These are phyloP conservation scores for Chlamydomonas eustigma DNA, from an alignment of 139 green algal species.

Conservation along the genomic window DNA sequence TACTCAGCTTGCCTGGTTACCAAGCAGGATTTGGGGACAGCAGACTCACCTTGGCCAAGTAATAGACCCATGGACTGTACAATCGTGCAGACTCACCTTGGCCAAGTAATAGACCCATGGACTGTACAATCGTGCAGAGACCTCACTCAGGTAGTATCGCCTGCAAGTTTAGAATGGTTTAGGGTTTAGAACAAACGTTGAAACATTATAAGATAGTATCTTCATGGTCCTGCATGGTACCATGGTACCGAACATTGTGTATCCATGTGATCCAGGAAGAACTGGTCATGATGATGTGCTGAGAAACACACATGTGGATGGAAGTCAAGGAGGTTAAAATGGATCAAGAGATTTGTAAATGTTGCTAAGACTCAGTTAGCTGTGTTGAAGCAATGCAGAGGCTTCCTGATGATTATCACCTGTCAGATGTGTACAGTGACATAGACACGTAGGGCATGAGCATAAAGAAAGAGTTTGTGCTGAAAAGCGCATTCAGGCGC, in stretches of 20 bases:
- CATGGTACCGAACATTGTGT: no score
- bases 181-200: conserved; percentile 14
- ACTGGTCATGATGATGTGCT: no score
- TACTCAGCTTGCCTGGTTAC: neutral
- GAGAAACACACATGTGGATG: no score
- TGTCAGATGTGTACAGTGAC: conserved; percentile 54
- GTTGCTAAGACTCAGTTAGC: no score
- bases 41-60: conserved; percentile 41
- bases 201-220: no score
- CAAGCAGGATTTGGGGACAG: neutral
- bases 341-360: no score
- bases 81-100: conserved; percentile 38
- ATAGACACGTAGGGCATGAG: conserved; percentile 67
- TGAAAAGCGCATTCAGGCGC: conserved; percentile 57
- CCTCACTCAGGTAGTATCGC: conserved; percentile 57
- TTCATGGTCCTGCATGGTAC: no score
- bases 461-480: conserved; percentile 50
- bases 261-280: no score
- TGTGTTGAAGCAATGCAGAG: no score
- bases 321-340: no score
- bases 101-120: conserved; percentile 55
- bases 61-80: conserved; percentile 58
- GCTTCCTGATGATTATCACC: neutral
- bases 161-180: conserved; percentile 27
- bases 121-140: conserved; percentile 45